These are phyloP conservation scores for Pseudopyricularia javanii DNA, from an alignment of 2,329 filamentous ascomycete genomes.

Conservation along the genomic window DNA sequence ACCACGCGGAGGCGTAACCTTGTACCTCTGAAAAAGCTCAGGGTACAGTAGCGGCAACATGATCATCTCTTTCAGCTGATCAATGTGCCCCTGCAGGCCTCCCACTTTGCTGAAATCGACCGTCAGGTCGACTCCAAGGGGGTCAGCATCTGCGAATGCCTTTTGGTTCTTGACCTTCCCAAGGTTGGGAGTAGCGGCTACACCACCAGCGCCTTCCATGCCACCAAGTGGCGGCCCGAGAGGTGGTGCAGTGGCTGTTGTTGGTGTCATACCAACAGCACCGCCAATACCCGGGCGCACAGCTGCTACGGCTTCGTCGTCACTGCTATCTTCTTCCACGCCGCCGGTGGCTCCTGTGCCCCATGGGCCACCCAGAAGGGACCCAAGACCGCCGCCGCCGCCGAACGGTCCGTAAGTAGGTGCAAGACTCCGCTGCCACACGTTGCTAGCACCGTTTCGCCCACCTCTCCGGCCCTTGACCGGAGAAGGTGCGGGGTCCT, in stretches of 20 bases:
- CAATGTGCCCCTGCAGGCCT: conserved; percentile 84
- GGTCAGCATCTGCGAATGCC: conserved; percentile 83
- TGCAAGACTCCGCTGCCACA: conserved; percentile 72
- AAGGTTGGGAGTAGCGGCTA: conserved; percentile 57
- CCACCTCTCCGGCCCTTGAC: conserved; percentile 51
- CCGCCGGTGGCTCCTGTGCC: conserved; percentile 63
- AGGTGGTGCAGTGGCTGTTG: conserved; percentile 23
- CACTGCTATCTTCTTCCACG: conserved; percentile 90
- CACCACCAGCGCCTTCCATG: conserved; percentile 24
- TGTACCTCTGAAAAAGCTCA: conserved; percentile 81
- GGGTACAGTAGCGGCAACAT: conserved; percentile 87
- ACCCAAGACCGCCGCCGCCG: conserved; percentile 61
- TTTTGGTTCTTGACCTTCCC: conserved; percentile 92
- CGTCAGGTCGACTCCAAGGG: conserved; percentile 80
- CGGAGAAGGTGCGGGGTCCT: conserved; percentile 55
- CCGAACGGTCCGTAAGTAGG: conserved; percentile 90
- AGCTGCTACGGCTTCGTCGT: conserved; percentile 60
- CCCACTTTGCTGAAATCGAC: conserved; percentile 93
- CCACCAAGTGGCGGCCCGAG: conserved; percentile 17
- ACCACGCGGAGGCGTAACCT: conserved; percentile 86
- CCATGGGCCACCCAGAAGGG: conserved; percentile 64
- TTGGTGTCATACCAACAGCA: conserved; percentile 50
- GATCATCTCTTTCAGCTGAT: conserved; percentile 98
- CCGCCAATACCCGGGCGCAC: conserved; percentile 42
- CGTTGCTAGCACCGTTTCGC: conserved; percentile 42